Base-by-base conservation (phyloP, 129 eudicot genomes). In the Scalesia atractyloides region DNA sequence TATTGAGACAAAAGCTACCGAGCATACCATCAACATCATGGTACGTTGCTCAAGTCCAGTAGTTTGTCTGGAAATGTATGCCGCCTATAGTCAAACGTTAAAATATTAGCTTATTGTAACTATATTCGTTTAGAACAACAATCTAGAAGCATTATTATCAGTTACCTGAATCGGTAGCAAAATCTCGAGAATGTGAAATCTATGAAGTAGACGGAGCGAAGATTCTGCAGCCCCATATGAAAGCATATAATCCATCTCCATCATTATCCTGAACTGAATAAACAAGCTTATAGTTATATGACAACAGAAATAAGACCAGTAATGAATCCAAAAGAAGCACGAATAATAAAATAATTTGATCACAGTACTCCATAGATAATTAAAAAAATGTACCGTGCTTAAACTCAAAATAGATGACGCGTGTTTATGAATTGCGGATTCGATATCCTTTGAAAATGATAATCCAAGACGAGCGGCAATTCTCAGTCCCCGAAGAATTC, bases 401-500 rank as follows among this genome's bases (percentile, higher is more conserved):
- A 95, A 69, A 36, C 11, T 54, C 62, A 74, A 33, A 37, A 90
- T 24, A 44, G 94, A 90, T 37, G 82, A 76, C 81, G 88, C 85
- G 12, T 81, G 88, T 64, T 82, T 69, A 63, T 61, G 76, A 54
- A 90, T 83, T 61, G 99, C 96, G 66, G 63, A 57, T 74, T 95
- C 91, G 12, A 84, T 86, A 64, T 95, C 99, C 68, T 90, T 76
- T 64, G 97, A 70, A 77, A 90, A 74, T 22, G 99, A 88, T 24
- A 95, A 82, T 53, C 89, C 87, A 48, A 95, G 96, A 77, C 99
- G 97, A 75, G 95, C 99, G 52, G 99, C 99, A 37, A 95, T 86
- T 80, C 99, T 86, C 73, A 95, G 62, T 72, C 94, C 99, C 70
- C 97, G 86, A 79, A 95, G 81, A 70, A 95, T 90, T 84, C 99